phyloP scores from a whole-genome alignment of 768 basidiomycete genomes.

The Udeniomyces megalosporus region DNA sequence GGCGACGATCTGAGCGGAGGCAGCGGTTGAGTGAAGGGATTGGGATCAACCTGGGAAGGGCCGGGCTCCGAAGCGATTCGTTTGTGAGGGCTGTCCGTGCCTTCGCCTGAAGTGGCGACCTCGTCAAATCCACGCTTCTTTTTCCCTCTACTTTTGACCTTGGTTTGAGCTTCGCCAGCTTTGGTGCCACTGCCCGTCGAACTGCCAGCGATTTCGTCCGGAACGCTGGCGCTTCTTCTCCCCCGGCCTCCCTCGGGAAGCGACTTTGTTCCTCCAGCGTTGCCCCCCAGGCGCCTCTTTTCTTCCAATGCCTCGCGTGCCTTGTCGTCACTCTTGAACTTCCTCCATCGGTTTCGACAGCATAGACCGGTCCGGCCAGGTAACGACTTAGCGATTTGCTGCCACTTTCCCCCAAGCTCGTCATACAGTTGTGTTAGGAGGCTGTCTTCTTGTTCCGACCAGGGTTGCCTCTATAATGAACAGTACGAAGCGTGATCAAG shows the following conservation, averaged over 20 bases:
- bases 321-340: conserved; percentile 15
- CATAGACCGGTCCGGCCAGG: conserved; percentile 16
- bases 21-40: too few relatives aligned
- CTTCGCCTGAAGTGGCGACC: background rate
- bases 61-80: background rate
- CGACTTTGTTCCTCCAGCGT: conserved; percentile 12
- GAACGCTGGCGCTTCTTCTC: background rate
- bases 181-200: background rate
- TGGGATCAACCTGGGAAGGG: too few relatives aligned
- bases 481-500: background rate
- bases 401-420: conserved; percentile 10
- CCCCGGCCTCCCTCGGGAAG: conserved; percentile 12
- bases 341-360: conserved; percentile 15
- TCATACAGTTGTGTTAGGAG: conserved; percentile 7
- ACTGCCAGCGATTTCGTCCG: background rate
- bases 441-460: conserved; percentile 13
- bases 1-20: too few relatives aligned
- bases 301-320: background rate
- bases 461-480: background rate
- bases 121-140: background rate
- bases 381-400: conserved; percentile 15
- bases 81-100: background rate
- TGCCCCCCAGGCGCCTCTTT: conserved; percentile 15
- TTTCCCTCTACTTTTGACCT: background rate
- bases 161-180: background rate